phyloP scores from a whole-genome alignment of 2,329 filamentous ascomycete genomes.

The Didymella exigua region DNA sequence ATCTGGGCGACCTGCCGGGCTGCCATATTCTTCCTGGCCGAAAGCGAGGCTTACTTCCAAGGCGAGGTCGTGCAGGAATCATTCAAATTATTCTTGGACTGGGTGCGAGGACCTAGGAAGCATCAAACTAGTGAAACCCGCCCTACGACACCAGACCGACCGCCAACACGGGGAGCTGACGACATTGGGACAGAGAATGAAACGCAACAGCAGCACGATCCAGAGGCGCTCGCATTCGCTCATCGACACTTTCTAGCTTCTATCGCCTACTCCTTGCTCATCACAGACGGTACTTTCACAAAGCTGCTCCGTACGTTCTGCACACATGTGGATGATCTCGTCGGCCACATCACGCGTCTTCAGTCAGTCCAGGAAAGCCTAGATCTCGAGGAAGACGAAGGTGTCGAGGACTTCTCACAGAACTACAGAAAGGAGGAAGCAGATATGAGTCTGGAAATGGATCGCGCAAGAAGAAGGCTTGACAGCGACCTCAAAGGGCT shows the following conservation, averaged over 20 bases:
- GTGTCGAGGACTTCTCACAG: slow-evolving; percentile 65
- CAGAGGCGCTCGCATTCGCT: slow-evolving; percentile 80
- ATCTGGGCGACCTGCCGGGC: slow-evolving; percentile 91
- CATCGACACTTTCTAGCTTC: slow-evolving; percentile 77
- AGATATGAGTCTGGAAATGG: slow-evolving; percentile 69
- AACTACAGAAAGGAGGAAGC: slow-evolving; percentile 70
- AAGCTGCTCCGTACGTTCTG: slow-evolving; percentile 69
- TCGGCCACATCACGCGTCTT: slow-evolving; percentile 76
- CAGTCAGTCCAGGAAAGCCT: slow-evolving; percentile 76
- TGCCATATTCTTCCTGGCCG: slow-evolving; percentile 85
- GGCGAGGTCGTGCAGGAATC: slow-evolving; percentile 83
- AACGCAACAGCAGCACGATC: slow-evolving; percentile 67
- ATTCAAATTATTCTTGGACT: slow-evolving; percentile 78
- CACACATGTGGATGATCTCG: slow-evolving; percentile 78
- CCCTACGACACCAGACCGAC: slow-evolving; percentile 11
- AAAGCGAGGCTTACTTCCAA: slow-evolving; percentile 87
- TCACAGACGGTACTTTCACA: slow-evolving; percentile 69
- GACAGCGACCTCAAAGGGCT: slow-evolving; percentile 70
- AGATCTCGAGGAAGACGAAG: slow-evolving; percentile 81
- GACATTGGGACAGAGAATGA: slow-evolving; percentile 4
- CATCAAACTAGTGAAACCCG: slow-evolving; percentile 1
- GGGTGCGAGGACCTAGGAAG: slow-evolving; percentile 61
- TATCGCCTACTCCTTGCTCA: slow-evolving; percentile 69
- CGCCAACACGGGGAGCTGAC: slow-evolving; percentile 9
- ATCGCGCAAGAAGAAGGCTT: slow-evolving; percentile 66